Base-by-base conservation (phyloP, 192 early-diverging fungal species). In the Endogone sp. region DNA sequence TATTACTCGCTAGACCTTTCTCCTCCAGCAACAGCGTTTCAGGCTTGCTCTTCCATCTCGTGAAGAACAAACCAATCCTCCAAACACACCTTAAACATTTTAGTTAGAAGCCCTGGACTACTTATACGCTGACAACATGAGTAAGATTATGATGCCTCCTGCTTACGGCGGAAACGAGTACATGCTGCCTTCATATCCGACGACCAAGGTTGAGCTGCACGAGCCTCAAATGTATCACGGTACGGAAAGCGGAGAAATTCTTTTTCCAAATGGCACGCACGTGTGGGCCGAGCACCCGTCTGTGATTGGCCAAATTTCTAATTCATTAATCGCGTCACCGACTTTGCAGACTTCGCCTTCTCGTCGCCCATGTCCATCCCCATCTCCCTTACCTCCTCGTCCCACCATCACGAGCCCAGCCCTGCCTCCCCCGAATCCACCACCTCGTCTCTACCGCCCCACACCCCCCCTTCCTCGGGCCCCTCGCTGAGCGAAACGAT, bases 401-500 rank as follows among this genome's bases (percentile, higher is more conserved):
- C 68, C 16, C 29, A 54, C 28, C 62, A 56, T 28, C 58, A 62
- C 24, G 68, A 63, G 20, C 57, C 29, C 22, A 49, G 62, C 54
- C 59, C 75, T 13, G 66, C 71, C 21, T 68, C 66, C 28, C 75
- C 69, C 3, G 62, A 66, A 29, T 70, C 71, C 21, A 64, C 77
- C 25, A 65, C 77, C 55, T 68, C 73, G 27, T 66, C 73, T 49
- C 63, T 73, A 29, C 67, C 73, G 32, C 64, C 66, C 26, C 67
- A 72, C 26, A 67, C 64, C 59, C 56, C 75, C 56, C 67, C 67
- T 8, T 73, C 75, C 54, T 68, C 75, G 32, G 67, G 65, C n/a
- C 64, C 62, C 20, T 77, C 63, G 27, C 68, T 77, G 30, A 69
- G 70, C 31, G 67, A 77, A 65, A 72, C 70, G 22, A 68, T 58